Evolutionary conservation across 169 alveolate genomes (phyloP).

Genomic region (Plasmodium fragile): DNA sequence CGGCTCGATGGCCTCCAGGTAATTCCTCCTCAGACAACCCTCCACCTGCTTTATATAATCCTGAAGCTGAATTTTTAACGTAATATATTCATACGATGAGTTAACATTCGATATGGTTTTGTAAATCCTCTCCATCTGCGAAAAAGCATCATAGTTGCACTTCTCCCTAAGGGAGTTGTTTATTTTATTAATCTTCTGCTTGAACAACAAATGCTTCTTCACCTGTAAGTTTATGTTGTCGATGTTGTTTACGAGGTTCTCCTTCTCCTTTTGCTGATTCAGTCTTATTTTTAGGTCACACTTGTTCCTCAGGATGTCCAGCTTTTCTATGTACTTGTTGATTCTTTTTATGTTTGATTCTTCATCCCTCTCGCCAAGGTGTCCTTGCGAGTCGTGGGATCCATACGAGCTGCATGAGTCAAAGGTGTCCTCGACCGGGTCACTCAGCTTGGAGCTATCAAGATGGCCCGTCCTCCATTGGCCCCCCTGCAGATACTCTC

Average conservation of each 20-base stretch:
- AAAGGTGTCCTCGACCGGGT: not conserved
- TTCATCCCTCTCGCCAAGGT: not conserved
- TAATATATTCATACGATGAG: conserved; percentile 31
- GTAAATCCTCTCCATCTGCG: conserved; percentile 44
- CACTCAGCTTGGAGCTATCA: not conserved
- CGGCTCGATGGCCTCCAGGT: conserved; percentile 17
- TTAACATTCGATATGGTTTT: conserved; percentile 52
- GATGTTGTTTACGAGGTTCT: conserved; percentile 40
- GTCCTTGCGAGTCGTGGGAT: not conserved
- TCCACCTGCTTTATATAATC: conserved; percentile 23
- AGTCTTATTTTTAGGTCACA: conserved; percentile 42
- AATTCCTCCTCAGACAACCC: conserved; percentile 14
- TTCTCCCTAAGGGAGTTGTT: conserved; percentile 57
- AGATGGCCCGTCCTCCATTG: not conserved
- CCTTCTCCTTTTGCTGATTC: conserved; percentile 59
- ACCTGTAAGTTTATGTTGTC: conserved; percentile 56
- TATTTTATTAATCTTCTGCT: conserved; percentile 26
- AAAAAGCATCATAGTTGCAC: conserved; percentile 62
- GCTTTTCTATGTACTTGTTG: conserved; percentile 51
- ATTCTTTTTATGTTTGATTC: conserved; percentile 18
- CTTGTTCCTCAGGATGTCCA: conserved; percentile 37
- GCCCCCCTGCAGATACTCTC: not conserved
- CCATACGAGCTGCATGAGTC: not conserved
- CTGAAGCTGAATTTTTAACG: conserved; percentile 37
- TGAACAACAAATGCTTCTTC: conserved; percentile 47